phyloP scores from a whole-genome alignment of 305 asterid species.

The Fraxinus velutina region DNA sequence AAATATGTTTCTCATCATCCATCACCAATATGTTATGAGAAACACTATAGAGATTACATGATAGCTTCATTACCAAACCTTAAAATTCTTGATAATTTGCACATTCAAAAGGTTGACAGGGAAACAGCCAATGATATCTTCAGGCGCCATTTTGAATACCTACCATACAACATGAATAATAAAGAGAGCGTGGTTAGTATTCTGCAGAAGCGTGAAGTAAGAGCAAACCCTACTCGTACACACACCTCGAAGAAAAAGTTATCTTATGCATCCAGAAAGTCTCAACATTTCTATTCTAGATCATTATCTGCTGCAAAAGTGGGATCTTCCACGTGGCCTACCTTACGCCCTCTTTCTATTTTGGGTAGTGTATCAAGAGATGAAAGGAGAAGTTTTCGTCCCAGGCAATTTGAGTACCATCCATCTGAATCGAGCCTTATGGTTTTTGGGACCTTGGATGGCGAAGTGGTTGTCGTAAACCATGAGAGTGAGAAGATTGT shows the following conservation, averaged over 20 bases:
- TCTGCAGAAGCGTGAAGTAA: constrained; percentile 71
- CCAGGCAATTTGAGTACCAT: constrained; percentile 93
- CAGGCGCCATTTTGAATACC: constrained; percentile 58
- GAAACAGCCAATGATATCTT: constrained; percentile 56
- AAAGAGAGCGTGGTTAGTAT: constrained; percentile 62
- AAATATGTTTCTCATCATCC: constrained; percentile 54
- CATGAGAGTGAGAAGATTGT: constrained; percentile 76
- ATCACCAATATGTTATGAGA: constrained; percentile 85
- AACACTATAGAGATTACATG: constrained; percentile 79
- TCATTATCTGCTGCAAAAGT: constrained; percentile 80
- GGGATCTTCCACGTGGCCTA: constrained; percentile 77
- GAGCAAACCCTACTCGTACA: constrained; percentile 38
- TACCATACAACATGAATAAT: constrained; percentile 58
- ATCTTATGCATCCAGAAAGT: constrained; percentile 37
- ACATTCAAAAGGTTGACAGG: constrained; percentile 53
- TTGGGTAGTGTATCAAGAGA: constrained; percentile 40
- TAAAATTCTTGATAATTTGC: constrained; percentile 69
- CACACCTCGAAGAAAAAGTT: constrained; percentile 36
- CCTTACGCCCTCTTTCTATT: constrained; percentile 63
- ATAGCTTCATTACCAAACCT: constrained; percentile 67
- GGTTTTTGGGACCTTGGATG: constrained; percentile 93
- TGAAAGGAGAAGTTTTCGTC: constrained; percentile 70
- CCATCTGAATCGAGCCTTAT: constrained; percentile 89
- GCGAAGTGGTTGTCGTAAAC: constrained; percentile 85
- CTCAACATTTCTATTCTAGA: constrained; percentile 68